Conservation (phyloP, 169 alveolate genomes). For the Cryptosporidium tyzzeri region DNA sequence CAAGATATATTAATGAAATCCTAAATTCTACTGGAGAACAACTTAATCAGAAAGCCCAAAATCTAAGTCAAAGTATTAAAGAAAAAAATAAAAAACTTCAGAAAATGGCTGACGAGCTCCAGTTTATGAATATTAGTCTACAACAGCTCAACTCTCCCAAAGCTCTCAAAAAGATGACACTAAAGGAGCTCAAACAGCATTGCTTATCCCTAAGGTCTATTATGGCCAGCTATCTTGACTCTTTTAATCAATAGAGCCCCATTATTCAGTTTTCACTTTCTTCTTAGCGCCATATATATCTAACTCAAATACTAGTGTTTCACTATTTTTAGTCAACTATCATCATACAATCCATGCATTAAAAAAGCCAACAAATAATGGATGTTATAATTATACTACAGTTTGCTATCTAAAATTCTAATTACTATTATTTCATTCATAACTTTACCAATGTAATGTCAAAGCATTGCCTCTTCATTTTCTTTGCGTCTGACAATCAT, state of each 20-base stretch:
- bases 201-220: slow-evolving; percentile 42
- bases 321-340: not conserved
- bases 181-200: slow-evolving; percentile 51
- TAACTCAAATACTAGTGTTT: not conserved
- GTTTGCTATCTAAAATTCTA: not conserved
- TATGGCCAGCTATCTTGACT: slow-evolving; percentile 40
- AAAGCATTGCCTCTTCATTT: not conserved
- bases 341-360: not conserved
- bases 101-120: slow-evolving; percentile 58
- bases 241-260: not conserved
- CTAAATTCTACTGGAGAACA: slow-evolving; percentile 51
- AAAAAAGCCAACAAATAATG: not conserved
- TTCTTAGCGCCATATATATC: not conserved
- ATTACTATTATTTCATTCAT: not conserved
- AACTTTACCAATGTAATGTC: not conserved
- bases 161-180: slow-evolving; percentile 37
- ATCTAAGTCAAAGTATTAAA: slow-evolving; percentile 50
- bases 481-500: not conserved
- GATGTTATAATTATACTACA: no score
- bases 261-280: not conserved
- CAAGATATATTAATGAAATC: slow-evolving; percentile 29
- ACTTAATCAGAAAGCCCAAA: slow-evolving; percentile 20
- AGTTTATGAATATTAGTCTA: slow-evolving; percentile 30
- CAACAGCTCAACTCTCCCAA: slow-evolving; percentile 47
- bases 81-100: slow-evolving; percentile 41